Base-by-base conservation (phyloP, 345 rosid species). In the Zanthoxylum bungeanum region DNA sequence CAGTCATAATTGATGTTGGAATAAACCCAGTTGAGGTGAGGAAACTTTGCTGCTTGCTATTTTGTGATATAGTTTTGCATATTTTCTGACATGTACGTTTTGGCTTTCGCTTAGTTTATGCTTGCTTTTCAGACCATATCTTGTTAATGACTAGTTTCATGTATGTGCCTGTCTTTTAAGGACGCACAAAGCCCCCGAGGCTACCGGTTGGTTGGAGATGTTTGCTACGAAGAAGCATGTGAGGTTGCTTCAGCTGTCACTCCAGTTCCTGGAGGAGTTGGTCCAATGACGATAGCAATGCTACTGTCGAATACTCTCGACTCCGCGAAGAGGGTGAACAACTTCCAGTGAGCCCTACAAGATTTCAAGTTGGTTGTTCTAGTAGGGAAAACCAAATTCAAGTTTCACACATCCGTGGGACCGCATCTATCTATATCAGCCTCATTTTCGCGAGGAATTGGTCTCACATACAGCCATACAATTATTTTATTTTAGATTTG, bases 261-360 rank as follows among this genome's bases (percentile, higher is more conserved):
- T 40, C 95, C 95, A 40, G 95, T 93, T 73, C 97, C 93, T 0
- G 92, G 98, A 5, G 97, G 97, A 66, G 97, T 93, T 63, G 98
- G 98, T 72, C 93, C 97, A 0, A 91, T 93, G 97, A 91, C 97
- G 6, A 88, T 89, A 70, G 97, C 93, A 28, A 87, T 93, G 97
- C 98, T 93, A 68, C 89, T 89, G 7, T 82, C 92, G 6, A 91
- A 93, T 74, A 91, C 96, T n/a, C 85, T 94, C 61, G 75, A 40
- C 51, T 85, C 98, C 0, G 93, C 97, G 10, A 88, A 90, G 86
- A 86, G 95, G 74, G 42, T 70, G 39, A 78, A 80, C 77, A 82
- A 85, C 72, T 84, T 89, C 64, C 66, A 82, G 62, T 88, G 82
- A 83, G 64, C 60, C 17, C 31, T 72, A 24, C 36, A 53, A 59